Conservation (phyloP, 805 yeast genomes). For the Sungouiozyma ichnusensis region DNA sequence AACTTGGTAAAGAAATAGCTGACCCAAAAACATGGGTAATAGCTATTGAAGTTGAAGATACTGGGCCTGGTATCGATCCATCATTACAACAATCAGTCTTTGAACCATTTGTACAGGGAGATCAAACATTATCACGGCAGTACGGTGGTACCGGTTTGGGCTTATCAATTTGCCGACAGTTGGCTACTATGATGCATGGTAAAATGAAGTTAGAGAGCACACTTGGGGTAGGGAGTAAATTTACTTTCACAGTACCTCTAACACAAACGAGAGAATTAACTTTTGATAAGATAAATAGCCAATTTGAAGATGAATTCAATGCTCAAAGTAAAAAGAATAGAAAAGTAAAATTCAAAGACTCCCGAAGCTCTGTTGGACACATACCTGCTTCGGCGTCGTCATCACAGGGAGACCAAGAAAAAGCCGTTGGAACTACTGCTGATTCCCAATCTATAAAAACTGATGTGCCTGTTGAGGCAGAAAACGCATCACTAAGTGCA, state of each 20-base stretch:
- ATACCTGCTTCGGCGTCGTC: background rate
- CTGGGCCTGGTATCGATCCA: slow-evolving; percentile 90
- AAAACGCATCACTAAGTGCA: background rate
- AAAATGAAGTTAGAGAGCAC: slow-evolving; percentile 62
- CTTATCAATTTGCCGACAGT: slow-evolving; percentile 75
- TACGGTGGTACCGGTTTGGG: slow-evolving; percentile 97
- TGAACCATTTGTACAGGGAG: slow-evolving; percentile 97
- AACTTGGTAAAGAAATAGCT: slow-evolving; percentile 17
- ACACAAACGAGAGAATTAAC: slow-evolving; percentile 38
- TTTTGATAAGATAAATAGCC: slow-evolving; percentile 27
- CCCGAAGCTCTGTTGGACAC: slow-evolving; percentile 4
- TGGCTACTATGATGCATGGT: slow-evolving; percentile 87
- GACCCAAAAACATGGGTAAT: slow-evolving; percentile 31
- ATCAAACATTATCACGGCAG: slow-evolving; percentile 80
- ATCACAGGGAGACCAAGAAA: background rate
- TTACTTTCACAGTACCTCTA: slow-evolving; percentile 69
- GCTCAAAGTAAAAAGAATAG: slow-evolving; percentile 41
- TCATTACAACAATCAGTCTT: slow-evolving; percentile 74
- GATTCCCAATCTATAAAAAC: background rate
- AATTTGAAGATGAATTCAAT: slow-evolving; percentile 62
- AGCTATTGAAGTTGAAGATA: slow-evolving; percentile 64
- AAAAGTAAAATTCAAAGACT: slow-evolving; percentile 31
- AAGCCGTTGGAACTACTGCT: background rate
- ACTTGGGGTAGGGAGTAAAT: slow-evolving; percentile 76
- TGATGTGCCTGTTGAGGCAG: background rate